Evolutionary conservation across 2,329 filamentous ascomycete genomes (phyloP), one percentile per base, ranked within the genome.

Genomic region (Penicillium oxalicum): DNA sequence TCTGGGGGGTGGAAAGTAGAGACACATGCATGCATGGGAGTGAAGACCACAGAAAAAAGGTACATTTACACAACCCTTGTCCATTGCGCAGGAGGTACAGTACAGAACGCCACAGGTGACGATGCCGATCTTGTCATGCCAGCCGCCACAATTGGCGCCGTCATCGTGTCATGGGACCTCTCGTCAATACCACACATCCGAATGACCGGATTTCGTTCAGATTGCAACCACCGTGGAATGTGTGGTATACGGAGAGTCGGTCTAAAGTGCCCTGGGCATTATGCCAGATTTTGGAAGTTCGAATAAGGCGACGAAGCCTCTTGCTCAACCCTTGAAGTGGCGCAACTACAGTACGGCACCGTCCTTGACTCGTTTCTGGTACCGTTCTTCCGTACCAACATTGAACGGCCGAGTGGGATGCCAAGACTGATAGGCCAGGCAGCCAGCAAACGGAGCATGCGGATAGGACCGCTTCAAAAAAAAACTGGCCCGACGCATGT

Each of bases 381-480:
- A 18, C 18, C 18, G 25, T 40, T 7, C 26, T 40, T 9, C 35
- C 6, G 18, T 12, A 40, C 12, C 24, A 35, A 39, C 18, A 36
- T 37, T 33, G 33, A 45, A 34, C 48, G 28, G 32, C 32, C 38
- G 28, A 9, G 4, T 39, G 37, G 33, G 24, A 33, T 52, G 45
- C 46, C 43, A 45, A 54, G 49, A 40, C 13, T 40, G 35, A 13
- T 44, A 8, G 34, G 18, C 55, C 34, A 60, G 58, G 58, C 58
- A 60, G 44, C 58, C 36, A 51, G 55, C 47, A 60, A 60, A 60
- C 40, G 50, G 44, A 37, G 40, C 35, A 8, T 36, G 37, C 35
- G 47, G 53, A 59, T 58, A 57, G 54, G 54, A 42, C 40, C 35
- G 46, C 13, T 40, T 18, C 18, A 42, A 47, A 47, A 50, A 45